Evolutionary conservation across 2,329 filamentous ascomycete species (phyloP), one percentile per base, ranked within the genome.

Genomic region (Lojkania enalia): DNA sequence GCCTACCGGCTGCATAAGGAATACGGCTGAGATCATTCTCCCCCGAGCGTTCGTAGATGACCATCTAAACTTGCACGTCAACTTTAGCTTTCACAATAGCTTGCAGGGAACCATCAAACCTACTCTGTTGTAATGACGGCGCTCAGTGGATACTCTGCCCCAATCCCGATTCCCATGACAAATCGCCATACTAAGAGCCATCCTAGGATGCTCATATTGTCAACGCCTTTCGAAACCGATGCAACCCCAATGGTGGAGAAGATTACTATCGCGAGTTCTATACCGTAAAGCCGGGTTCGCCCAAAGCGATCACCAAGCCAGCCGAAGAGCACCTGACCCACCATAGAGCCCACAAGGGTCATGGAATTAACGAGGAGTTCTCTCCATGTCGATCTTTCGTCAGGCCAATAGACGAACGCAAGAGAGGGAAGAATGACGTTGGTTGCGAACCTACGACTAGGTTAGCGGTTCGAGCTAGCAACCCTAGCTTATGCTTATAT

Each of bases 1-100:
- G 2, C 63, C 63, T 5, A 67, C 45, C 3, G 61, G 60, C 35
- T 67, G 64, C 60, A 66, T 66, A 13, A 62, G 23, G 37, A 67
- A 67, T 3, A 68, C 56, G 3, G 61, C 54, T 9, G 53, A 49
- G 43, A 68, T 46, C 61, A 67, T 66, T 18, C 57, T 51, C 3
- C 48, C 61, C 15, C 64, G 46, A 14, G 20, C 20, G 14, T 21
- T 13, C 20, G 12, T 18, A 15, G 38, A 35, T 3, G 41, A 27
- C 25, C 38, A 46, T 42, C n/a, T n/a, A n/a, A n/a, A n/a, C n/a
- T n/a, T n/a, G n/a, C n/a, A n/a, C n/a, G n/a, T n/a, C n/a, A n/a
- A n/a, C n/a, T n/a, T n/a, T n/a, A n/a, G n/a, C n/a, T n/a, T n/a
- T n/a, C n/a, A n/a, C n/a, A n/a, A n/a, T n/a, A n/a, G n/a, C n/a